These are phyloP conservation scores for Polytrichum formosum DNA, from an alignment of 225 moss, liverwort and hornwort genomes.

Conservation along the genomic window DNA sequence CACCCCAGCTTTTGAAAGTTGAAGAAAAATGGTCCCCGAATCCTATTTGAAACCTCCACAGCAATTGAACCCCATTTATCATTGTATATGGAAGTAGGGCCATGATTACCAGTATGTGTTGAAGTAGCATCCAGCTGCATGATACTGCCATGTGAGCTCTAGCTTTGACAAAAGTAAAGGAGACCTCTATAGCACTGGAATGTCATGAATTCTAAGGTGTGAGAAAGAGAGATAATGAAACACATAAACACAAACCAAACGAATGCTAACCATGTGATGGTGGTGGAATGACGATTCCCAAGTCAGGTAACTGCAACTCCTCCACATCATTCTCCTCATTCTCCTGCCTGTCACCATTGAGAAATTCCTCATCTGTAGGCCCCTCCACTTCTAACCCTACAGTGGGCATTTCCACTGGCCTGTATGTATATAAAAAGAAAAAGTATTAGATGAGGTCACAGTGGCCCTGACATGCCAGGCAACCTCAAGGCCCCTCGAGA, in stretches of 20 bases:
- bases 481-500: no score
- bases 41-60: background rate
- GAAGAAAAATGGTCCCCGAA: background rate
- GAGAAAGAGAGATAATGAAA: constrained; percentile 2
- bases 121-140: background rate
- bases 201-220: background rate
- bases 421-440: background rate
- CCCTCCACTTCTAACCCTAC: background rate
- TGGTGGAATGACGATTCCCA: constrained; percentile 40
- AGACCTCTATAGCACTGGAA: no score
- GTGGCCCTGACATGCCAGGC: background rate
- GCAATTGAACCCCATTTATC: background rate
- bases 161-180: background rate
- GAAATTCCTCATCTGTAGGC: background rate
- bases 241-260: constrained; percentile 1
- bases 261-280: constrained; percentile 49
- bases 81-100: background rate
- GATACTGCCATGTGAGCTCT: background rate
- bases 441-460: background rate
- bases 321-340: constrained; percentile 27
- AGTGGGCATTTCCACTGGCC: constrained; percentile 2
- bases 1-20: background rate
- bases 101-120: background rate
- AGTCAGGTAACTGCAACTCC: constrained; percentile 30
- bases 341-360: constrained; percentile 15